Evolutionary conservation across 352 stramenopile species (phyloP).

Genomic region (Phytophthora meadii): DNA sequence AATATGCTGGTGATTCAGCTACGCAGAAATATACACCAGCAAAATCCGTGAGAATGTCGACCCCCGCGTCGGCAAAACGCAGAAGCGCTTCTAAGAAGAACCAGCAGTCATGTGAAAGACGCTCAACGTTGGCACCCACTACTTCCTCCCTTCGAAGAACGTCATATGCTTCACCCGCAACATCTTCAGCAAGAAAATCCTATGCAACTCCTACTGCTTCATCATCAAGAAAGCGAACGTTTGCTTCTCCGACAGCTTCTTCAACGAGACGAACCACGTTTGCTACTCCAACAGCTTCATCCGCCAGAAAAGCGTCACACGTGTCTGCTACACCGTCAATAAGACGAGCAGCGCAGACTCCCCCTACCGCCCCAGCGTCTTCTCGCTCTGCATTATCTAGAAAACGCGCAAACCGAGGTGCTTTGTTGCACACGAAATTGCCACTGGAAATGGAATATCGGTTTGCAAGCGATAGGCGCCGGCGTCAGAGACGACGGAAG

Average conservation of each 20-base stretch:
- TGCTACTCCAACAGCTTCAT: constrained; percentile 24
- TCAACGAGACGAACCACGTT: constrained; percentile 24
- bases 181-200: constrained; percentile 14
- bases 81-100: constrained; percentile 5
- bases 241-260: constrained; percentile 12
- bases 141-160: constrained; percentile 10
- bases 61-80: constrained; percentile 3
- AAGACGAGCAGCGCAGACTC: constrained; percentile 13
- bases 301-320: constrained; percentile 21
- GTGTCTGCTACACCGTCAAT: constrained; percentile 4
- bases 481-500: constrained; percentile 52
- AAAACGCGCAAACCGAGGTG: constrained; percentile 37
- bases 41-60: constrained; percentile 5
- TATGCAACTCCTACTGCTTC: constrained; percentile 16
- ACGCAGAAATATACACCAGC: background rate
- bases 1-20: constrained; percentile 5
- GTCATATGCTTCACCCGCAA: constrained; percentile 15
- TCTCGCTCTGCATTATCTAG: constrained; percentile 29
- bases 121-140: constrained; percentile 12
- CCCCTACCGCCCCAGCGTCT: constrained; percentile 15
- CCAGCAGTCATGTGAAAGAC: background rate
- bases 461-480: constrained; percentile 58
- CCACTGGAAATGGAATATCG: constrained; percentile 68
- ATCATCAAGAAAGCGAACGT: constrained; percentile 17
- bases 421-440: constrained; percentile 63